These are phyloP conservation scores for Oryza meridionalis DNA, from an alignment of 176 grass and related monocot genomes.

Conservation along the genomic window DNA sequence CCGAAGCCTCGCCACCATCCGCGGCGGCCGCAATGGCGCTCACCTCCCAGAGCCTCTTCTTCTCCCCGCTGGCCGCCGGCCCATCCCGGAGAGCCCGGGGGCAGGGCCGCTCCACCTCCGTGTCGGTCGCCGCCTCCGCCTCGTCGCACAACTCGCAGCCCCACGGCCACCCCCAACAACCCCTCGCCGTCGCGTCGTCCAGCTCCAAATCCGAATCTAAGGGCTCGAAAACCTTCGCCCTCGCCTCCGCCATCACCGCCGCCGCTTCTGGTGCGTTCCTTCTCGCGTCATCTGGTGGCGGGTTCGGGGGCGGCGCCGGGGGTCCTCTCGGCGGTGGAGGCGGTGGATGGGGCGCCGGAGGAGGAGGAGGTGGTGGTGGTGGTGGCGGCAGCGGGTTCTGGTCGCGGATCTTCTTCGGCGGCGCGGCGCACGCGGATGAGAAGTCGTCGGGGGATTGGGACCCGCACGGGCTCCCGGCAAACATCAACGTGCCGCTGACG, in stretches of 20 bases:
- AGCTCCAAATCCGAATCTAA: slow-evolving; percentile 45
- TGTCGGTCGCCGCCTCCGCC: slow-evolving; percentile 28
- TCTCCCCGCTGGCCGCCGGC: slow-evolving; percentile 29
- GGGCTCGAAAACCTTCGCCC: slow-evolving; percentile 50
- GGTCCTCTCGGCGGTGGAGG: slow-evolving; percentile 48
- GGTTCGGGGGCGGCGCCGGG: slow-evolving; percentile 54
- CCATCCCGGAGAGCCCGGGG: slow-evolving; percentile 25
- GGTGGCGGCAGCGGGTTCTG: slow-evolving; percentile 66
- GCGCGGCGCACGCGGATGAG: slow-evolving; percentile 70
- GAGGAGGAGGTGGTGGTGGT: slow-evolving; percentile 35
- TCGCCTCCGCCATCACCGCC: slow-evolving; percentile 48
- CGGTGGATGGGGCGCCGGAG: slow-evolving; percentile 58
- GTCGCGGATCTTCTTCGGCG: slow-evolving; percentile 61
- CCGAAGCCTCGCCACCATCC: slow-evolving; percentile 20
- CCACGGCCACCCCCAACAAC: neutral
- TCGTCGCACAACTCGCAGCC: slow-evolving; percentile 40
- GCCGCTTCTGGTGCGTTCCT: slow-evolving; percentile 62
- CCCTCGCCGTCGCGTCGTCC: slow-evolving; percentile 28
- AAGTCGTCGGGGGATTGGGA: slow-evolving; percentile 69
- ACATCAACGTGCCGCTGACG: slow-evolving; percentile 70
- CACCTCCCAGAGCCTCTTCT: slow-evolving; percentile 55
- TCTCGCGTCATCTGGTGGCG: slow-evolving; percentile 43
- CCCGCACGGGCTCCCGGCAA: slow-evolving; percentile 74
- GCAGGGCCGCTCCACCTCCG: slow-evolving; percentile 24
- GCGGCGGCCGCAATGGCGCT: slow-evolving; percentile 50